These are phyloP conservation scores for Lomentospora prolificans DNA, from an alignment of 2,329 filamentous ascomycete genomes.

Conservation along the genomic window DNA sequence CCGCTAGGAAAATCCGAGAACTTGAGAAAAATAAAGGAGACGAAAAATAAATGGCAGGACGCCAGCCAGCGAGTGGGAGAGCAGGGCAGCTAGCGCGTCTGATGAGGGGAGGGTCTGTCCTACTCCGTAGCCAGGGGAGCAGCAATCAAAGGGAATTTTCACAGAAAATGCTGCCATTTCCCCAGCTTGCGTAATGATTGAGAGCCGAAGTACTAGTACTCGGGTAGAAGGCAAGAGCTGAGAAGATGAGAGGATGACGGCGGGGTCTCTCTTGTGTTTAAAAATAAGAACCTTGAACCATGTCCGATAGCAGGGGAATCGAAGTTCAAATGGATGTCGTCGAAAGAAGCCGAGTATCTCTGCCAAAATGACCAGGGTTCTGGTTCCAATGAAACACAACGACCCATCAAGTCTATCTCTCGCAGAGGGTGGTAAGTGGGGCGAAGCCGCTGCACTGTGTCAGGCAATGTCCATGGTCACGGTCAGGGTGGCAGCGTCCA, in stretches of 20 bases:
- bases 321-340: conserved; percentile 7
- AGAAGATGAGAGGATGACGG: conserved; percentile 5
- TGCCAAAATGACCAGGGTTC: conserved; percentile 6
- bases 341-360: conserved; percentile 7
- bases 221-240: not conserved
- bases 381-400: conserved; percentile 8
- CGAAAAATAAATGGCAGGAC: not conserved
- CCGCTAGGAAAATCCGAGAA: not conserved
- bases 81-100: not conserved
- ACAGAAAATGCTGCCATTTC: not conserved
- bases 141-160: too few species aligned
- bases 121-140: too few species aligned
- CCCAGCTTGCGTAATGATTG: not conserved
- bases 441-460: too few species aligned
- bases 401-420: not conserved
- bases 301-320: conserved; percentile 4
- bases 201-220: not conserved
- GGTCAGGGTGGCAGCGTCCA: too few species aligned
- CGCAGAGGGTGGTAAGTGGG: not conserved
- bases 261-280: conserved; percentile 5
- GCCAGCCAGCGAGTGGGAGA: not conserved
- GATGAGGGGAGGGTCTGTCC: not conserved
- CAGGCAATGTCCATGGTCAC: too few species aligned
- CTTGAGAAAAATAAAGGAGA: too few species aligned
- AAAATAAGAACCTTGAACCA: conserved; percentile 9